A percentile compares a stretch with the other conserved stretches of the same genome.
Conservation (phyloP, 2,329 filamentous ascomycete genomes). For the Fusarium sp. region DNA sequence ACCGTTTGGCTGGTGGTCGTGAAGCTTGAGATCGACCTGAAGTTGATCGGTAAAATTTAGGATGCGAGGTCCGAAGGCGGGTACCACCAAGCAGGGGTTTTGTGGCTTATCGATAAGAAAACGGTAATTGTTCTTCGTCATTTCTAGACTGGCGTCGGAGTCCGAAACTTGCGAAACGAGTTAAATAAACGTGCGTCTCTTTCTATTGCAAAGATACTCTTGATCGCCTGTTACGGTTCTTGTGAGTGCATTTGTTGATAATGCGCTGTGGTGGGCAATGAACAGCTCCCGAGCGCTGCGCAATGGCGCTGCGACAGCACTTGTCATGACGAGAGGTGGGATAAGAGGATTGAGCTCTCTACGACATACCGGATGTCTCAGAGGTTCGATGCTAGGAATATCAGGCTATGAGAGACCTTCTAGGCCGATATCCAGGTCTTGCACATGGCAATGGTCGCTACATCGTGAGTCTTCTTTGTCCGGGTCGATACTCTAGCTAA, state of each 20-base stretch:
- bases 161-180: slow-evolving; percentile 10
- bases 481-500: slow-evolving; percentile 12
- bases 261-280: slow-evolving; percentile 42
- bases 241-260: background rate
- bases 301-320: slow-evolving; percentile 37
- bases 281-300: slow-evolving; percentile 41
- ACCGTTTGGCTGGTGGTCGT: slow-evolving; percentile 20
- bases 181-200: slow-evolving; percentile 10
- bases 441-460: slow-evolving; percentile 1
- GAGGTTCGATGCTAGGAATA: background rate
- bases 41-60: slow-evolving; percentile 48
- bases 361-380: background rate
- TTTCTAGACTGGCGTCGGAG: slow-evolving; percentile 26
- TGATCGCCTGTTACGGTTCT: background rate
- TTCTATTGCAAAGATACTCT: background rate
- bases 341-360: slow-evolving; percentile 38
- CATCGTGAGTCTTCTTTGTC: slow-evolving; percentile 29
- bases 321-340: slow-evolving; percentile 25
- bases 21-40: slow-evolving; percentile 26
- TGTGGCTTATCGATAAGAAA: slow-evolving; percentile 47
- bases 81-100: slow-evolving; percentile 24
- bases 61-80: slow-evolving; percentile 36
- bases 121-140: slow-evolving; percentile 24
- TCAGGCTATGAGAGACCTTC: background rate
- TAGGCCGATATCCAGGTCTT: background rate